A percentile compares a stretch with the other conserved stretches of the same genome.
phyloP scores from a whole-genome alignment of 2,329 filamentous ascomycete genomes.

The Biscogniauxia mediterranea region DNA sequence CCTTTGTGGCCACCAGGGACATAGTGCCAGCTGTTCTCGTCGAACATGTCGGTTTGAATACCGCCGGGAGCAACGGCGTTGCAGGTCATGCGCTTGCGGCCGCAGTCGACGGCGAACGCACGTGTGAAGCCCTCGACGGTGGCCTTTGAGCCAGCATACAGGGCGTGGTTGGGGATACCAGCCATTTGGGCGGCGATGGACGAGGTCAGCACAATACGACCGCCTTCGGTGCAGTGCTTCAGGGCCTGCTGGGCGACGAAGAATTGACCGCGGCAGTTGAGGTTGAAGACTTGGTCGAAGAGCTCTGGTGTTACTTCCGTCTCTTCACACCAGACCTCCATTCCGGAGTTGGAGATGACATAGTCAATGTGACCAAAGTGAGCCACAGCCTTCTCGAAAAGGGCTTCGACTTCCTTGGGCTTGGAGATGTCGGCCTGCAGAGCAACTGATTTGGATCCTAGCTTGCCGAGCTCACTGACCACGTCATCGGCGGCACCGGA shows the following conservation, averaged over 20 bases:
- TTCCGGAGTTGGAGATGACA: constrained; percentile 70
- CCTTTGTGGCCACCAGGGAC: constrained; percentile 54
- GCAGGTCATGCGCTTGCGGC: constrained; percentile 65
- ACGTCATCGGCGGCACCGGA: constrained; percentile 54
- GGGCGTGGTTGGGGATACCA: constrained; percentile 66
- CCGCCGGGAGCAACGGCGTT: constrained; percentile 72
- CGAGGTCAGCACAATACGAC: constrained; percentile 70
- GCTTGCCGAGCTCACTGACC: constrained; percentile 52
- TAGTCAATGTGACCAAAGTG: constrained; percentile 71
- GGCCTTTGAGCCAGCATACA: constrained; percentile 72
- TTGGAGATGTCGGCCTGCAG: constrained; percentile 65
- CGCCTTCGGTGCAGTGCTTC: constrained; percentile 67
- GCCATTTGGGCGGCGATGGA: constrained; percentile 66
- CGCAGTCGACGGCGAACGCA: constrained; percentile 69
- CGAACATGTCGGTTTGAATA: constrained; percentile 77
- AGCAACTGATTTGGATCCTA: constrained; percentile 56
- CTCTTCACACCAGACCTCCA: constrained; percentile 69
- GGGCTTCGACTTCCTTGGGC: constrained; percentile 55
- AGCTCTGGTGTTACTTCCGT: constrained; percentile 68
- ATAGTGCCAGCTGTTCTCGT: constrained; percentile 66
- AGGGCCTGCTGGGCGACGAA: constrained; percentile 76
- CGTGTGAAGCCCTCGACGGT: constrained; percentile 72
- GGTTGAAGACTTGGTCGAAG: constrained; percentile 69
- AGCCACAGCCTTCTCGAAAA: constrained; percentile 64
- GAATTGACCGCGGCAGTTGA: constrained; percentile 71